A percentile compares a stretch with the other conserved stretches of the same genome.
Conservation (phyloP, 306 rosid species). For the Begonia masoniana region DNA sequence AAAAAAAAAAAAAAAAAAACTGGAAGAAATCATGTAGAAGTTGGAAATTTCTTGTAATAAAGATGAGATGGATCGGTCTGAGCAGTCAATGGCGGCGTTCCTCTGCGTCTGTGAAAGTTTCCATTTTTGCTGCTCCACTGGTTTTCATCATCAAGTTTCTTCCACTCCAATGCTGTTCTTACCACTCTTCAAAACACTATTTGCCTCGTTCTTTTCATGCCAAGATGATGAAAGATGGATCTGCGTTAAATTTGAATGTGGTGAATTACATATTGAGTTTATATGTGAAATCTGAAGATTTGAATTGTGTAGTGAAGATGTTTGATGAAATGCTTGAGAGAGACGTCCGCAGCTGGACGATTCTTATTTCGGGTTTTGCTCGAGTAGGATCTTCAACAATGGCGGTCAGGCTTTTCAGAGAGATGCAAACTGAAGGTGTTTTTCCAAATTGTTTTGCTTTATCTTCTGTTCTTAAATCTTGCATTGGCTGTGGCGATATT, state of each 20-base stretch:
- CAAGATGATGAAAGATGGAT: slow-evolving; percentile 36
- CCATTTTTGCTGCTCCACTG: slow-evolving; percentile 1
- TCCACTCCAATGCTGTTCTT: slow-evolving; percentile 11
- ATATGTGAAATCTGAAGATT: slow-evolving; percentile 29
- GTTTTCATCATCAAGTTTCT: slow-evolving; percentile 1
- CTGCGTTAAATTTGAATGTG: slow-evolving; percentile 20
- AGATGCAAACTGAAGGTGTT: slow-evolving; percentile 50
- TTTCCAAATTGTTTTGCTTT: slow-evolving; percentile 56
- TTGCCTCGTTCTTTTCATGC: slow-evolving; percentile 35
- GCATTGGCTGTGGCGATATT: slow-evolving; percentile 34
- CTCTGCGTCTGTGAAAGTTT: slow-evolving; percentile 7
- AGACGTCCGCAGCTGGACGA: slow-evolving; percentile 54
- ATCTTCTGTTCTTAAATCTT: slow-evolving; percentile 52
- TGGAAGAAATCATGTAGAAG: background rate
- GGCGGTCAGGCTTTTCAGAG: slow-evolving; percentile 43
- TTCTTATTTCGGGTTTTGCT: slow-evolving; percentile 63
- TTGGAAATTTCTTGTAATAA: background rate
- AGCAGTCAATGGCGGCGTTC: slow-evolving; percentile 8
- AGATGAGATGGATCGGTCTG: slow-evolving; percentile 24
- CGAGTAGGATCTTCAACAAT: slow-evolving; percentile 24
- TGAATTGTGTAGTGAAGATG: slow-evolving; percentile 39
- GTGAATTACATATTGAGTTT: slow-evolving; percentile 30
- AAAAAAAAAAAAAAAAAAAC: background rate
- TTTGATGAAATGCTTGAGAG: slow-evolving; percentile 54
- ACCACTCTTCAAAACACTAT: slow-evolving; percentile 20